Conservation (phyloP, 2,329 filamentous ascomycete genomes). For the Cladophialophora exuberans region DNA sequence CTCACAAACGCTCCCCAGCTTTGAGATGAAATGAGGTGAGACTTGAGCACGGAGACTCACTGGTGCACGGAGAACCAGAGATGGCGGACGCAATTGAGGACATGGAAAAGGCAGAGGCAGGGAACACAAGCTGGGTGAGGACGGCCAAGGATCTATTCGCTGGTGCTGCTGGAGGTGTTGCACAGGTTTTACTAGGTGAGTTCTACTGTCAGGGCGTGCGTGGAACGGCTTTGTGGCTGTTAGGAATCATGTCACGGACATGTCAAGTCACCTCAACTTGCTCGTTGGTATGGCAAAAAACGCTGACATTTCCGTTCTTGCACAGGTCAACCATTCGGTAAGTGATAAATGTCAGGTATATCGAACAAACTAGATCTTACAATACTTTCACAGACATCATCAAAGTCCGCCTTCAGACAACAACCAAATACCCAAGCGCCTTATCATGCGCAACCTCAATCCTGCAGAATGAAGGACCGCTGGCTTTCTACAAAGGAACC, state of each 20-base stretch:
- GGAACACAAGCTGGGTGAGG: conserved; percentile 52
- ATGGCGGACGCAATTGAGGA: conserved; percentile 24
- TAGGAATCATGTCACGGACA: no score
- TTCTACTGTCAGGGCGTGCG: conserved; percentile 30
- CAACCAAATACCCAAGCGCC: conserved; percentile 77
- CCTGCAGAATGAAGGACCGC: conserved; percentile 81
- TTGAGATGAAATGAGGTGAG: conserved; percentile 7
- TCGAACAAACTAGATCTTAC: neutral
- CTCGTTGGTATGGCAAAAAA: no score
- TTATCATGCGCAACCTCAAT: conserved; percentile 80
- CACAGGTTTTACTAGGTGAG: conserved; percentile 90
- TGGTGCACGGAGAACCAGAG: conserved; percentile 4
- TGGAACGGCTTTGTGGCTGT: no score
- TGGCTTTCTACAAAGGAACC: conserved; percentile 98
- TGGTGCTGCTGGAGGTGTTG: conserved; percentile 87
- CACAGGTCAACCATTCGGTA: conserved; percentile 68
- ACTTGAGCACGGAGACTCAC: neutral
- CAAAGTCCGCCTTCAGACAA: conserved; percentile 95
- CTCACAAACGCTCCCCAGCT: neutral
- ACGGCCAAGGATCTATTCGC: conserved; percentile 88
- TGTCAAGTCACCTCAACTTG: no score
- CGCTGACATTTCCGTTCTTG: conserved; percentile 9
- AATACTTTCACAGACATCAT: conserved; percentile 73
- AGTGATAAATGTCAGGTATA: conserved; percentile 35
- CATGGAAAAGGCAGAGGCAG: conserved; percentile 26